phyloP scores from a whole-genome alignment of 139 green algal genomes.

The Cymbomonas tetramitiformis region DNA sequence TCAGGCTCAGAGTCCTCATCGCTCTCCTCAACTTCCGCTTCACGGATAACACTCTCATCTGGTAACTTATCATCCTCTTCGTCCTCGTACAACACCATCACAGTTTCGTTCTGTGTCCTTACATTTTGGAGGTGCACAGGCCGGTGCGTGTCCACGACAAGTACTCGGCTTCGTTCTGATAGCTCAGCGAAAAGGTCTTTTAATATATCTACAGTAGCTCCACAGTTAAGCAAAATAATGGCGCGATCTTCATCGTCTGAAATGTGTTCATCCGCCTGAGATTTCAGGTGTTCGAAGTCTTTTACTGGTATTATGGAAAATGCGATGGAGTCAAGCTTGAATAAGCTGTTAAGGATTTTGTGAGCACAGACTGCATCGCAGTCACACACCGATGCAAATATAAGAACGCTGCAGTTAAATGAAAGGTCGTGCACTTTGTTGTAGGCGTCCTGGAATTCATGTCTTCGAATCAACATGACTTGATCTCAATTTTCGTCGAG shows the following conservation, averaged over 20 bases:
- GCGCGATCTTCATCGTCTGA: conserved; percentile 31
- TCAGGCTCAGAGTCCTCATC: background rate
- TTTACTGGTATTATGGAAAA: conserved; percentile 37
- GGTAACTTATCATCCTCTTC: conserved; percentile 11
- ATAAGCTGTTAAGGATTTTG: conserved; percentile 36
- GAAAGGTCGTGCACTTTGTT: background rate
- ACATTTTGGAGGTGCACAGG: conserved; percentile 20
- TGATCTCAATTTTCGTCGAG: too few species aligned
- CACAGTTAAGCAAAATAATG: conserved; percentile 74
- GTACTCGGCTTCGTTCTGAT: conserved; percentile 30
- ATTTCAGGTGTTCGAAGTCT: conserved; percentile 34
- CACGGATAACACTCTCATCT: too few species aligned
- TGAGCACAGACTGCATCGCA: conserved; percentile 51
- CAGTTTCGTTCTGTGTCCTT: conserved; percentile 15
- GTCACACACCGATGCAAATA: conserved; percentile 47
- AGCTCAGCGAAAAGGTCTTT: too few species aligned
- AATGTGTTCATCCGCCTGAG: background rate
- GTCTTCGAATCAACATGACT: background rate
- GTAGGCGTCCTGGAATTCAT: conserved; percentile 7
- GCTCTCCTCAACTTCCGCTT: conserved; percentile 1
- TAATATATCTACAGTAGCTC: conserved; percentile 31
- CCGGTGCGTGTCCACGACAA: conserved; percentile 67
- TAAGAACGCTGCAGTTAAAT: background rate
- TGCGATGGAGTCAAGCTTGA: conserved; percentile 21
- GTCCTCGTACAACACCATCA: conserved; percentile 22